Conservation (phyloP, 805 yeast genomes). For the Komagataella kurtzmanii region DNA sequence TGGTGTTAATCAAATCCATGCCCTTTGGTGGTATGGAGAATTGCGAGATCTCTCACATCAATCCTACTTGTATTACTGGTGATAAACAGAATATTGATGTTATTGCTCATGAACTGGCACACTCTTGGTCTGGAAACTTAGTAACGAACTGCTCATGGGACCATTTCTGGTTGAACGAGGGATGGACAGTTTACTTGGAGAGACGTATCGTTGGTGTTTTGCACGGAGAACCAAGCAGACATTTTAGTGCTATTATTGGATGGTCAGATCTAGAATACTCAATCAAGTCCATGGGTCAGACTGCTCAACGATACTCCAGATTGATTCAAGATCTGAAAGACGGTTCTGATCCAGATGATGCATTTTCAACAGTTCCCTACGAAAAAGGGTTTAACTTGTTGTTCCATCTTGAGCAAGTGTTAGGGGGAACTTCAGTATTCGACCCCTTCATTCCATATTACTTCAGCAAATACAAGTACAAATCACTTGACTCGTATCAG, state of each 20-base stretch:
- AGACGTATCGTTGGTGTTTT: constrained; percentile 66
- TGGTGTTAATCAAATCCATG: constrained; percentile 63
- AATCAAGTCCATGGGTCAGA: constrained; percentile 48
- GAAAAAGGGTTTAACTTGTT: constrained; percentile 81
- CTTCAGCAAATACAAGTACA: constrained; percentile 53
- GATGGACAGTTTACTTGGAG: constrained; percentile 91
- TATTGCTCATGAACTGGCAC: constrained; percentile 87
- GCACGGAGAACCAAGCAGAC: constrained; percentile 71
- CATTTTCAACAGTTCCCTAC: constrained; percentile 79
- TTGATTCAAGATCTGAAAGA: constrained; percentile 62
- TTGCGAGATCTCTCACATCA: constrained; percentile 82
- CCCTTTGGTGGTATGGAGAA: constrained; percentile 96
- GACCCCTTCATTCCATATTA: constrained; percentile 75
- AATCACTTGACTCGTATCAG: constrained; percentile 70
- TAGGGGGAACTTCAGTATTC: constrained; percentile 54
- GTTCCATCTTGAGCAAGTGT: constrained; percentile 53
- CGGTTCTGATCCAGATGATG: constrained; percentile 75
- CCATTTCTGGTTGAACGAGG: constrained; percentile 91
- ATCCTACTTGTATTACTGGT: constrained; percentile 78
- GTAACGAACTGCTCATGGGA: constrained; percentile 90
- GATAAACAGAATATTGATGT: constrained; percentile 82
- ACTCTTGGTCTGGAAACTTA: constrained; percentile 85
- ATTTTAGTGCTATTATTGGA: constrained; percentile 75
- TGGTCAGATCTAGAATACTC: constrained; percentile 72
- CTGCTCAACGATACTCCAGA: constrained; percentile 36